Conservation (phyloP, 2,329 filamentous ascomycete species). For the Xylaria sp. region DNA sequence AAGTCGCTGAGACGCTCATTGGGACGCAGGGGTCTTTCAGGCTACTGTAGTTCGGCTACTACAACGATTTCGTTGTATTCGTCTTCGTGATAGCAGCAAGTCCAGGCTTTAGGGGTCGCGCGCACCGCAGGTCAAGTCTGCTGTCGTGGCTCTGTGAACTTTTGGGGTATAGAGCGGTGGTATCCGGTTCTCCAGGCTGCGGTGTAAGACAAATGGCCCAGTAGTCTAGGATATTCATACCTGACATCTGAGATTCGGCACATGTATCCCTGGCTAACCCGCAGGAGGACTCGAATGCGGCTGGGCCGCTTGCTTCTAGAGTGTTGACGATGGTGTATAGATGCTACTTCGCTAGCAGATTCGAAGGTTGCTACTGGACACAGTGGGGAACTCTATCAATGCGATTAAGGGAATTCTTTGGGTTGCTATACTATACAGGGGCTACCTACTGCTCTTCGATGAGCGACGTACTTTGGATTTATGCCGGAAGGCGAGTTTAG, state of each 20-base stretch:
- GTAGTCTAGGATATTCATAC: conserved; percentile 1
- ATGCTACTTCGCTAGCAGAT: conserved; percentile 28
- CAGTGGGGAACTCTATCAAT: conserved; percentile 10
- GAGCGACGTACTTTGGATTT: conserved; percentile 19
- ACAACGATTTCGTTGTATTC: conserved; percentile 6
- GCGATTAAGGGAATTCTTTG: conserved; percentile 12
- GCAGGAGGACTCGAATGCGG: conserved; percentile 3
- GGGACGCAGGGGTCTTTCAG: conserved; percentile 30
- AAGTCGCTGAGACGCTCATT: conserved; percentile 26
- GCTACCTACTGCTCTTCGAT: conserved; percentile 12
- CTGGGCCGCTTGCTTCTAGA: conserved; percentile 24
- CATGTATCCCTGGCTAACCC: conserved; percentile 8
- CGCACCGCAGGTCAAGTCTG: not conserved
- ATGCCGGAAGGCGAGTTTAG: conserved; percentile 30
- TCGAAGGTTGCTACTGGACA: conserved; percentile 16
- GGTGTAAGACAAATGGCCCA: conserved; percentile 8
- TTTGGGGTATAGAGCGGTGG: not conserved
- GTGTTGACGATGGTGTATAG: conserved; percentile 30
- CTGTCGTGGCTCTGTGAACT: conserved; percentile 9
- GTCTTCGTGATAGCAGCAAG: conserved; percentile 3
- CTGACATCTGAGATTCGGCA: conserved; percentile 5
- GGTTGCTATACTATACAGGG: conserved; percentile 14
- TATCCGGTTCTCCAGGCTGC: conserved; percentile 17
- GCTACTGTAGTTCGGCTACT: conserved; percentile 11
- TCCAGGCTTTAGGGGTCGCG: conserved; percentile 7